phyloP scores from a whole-genome alignment of 441 rosid genomes.

The Gossypium gossypioides region DNA sequence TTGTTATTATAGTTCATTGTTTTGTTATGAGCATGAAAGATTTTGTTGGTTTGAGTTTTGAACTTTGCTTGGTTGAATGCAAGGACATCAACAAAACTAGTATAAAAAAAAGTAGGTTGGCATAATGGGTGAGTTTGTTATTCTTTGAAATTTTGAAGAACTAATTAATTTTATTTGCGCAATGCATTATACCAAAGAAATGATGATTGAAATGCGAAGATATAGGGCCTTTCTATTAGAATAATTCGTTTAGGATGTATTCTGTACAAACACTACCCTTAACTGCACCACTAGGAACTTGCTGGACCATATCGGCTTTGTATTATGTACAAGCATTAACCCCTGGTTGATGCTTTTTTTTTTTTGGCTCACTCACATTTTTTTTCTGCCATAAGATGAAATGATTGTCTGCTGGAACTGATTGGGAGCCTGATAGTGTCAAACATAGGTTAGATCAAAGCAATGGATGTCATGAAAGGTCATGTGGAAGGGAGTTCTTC shows the following conservation, averaged over 20 bases:
- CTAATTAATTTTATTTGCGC: background rate
- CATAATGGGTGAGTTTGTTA: background rate
- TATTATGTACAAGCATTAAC: background rate
- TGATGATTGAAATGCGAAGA: background rate
- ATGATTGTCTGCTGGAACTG: background rate
- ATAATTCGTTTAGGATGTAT: background rate
- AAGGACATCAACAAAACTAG: background rate
- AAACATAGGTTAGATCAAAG: background rate
- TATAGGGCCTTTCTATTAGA: background rate
- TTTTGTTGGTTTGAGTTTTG: background rate
- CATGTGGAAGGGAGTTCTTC: background rate
- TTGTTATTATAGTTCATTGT: background rate
- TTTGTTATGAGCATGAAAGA: background rate
- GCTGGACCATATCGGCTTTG: background rate
- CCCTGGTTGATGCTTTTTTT: background rate
- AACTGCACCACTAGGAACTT: background rate
- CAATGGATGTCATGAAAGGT: background rate
- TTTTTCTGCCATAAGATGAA: background rate
- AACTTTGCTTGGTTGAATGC: background rate
- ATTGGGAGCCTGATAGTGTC: background rate
- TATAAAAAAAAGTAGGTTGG: background rate
- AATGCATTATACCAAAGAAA: background rate
- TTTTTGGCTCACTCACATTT: background rate
- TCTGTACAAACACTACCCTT: background rate
- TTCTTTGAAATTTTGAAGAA: background rate